Percentiles rank a stretch among this genome's conserved stretches.
Conservation (phyloP, 2,329 filamentous ascomycete species). For the Scedosporium apiospermum region DNA sequence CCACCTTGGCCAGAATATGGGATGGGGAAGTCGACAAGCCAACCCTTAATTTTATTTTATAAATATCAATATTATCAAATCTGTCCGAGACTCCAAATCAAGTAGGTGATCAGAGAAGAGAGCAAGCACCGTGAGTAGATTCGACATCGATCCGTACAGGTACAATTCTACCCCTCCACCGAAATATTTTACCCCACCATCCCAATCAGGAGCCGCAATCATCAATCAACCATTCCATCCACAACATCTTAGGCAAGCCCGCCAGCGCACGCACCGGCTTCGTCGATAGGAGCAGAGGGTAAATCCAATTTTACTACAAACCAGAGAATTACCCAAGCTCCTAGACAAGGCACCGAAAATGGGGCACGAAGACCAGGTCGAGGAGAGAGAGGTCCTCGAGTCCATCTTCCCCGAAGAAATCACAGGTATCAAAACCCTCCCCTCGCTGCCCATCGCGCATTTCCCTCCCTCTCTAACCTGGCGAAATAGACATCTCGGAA, state of each 20-base stretch:
- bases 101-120: too few species aligned
- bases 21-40: too few species aligned
- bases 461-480: background rate
- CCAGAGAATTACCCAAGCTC: background rate
- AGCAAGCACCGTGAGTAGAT: too few species aligned
- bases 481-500: slow-evolving; percentile 70
- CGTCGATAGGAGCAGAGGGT: too few species aligned
- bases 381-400: slow-evolving; percentile 95
- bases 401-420: slow-evolving; percentile 99
- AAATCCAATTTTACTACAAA: too few species aligned
- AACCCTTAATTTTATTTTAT: too few species aligned
- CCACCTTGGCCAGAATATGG: too few species aligned
- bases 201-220: background rate
- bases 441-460: background rate
- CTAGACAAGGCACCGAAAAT: slow-evolving; percentile 26
- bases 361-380: slow-evolving; percentile 79
- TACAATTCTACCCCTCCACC: background rate
- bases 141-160: background rate
- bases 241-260: background rate
- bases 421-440: slow-evolving; percentile 50
- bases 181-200: background rate
- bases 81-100: too few species aligned
- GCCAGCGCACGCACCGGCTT: too few species aligned
- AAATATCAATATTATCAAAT: too few species aligned
- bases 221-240: background rate